phyloP scores from a whole-genome alignment of 2,329 filamentous ascomycete species.

The Lasiodiplodia sp. region DNA sequence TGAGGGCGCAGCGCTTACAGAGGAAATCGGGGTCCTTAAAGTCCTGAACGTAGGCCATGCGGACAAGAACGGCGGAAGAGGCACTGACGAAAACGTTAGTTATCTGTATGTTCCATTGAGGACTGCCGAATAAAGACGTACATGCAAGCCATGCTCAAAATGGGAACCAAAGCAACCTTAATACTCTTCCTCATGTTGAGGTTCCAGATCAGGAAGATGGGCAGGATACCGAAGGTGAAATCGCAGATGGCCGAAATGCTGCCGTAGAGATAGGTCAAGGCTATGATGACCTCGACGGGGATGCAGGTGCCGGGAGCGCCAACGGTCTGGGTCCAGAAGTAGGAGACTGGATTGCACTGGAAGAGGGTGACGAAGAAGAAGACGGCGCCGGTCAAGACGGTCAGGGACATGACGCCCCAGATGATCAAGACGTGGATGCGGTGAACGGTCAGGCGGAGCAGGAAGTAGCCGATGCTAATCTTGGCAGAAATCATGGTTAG shows the following conservation, averaged over 20 bases:
- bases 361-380: slow-evolving; percentile 59
- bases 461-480: slow-evolving; percentile 23
- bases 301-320: slow-evolving; percentile 52
- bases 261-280: slow-evolving; percentile 56
- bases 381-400: slow-evolving; percentile 46
- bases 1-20: slow-evolving; percentile 30
- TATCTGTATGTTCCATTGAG: too few species aligned
- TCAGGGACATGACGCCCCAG: slow-evolving; percentile 44
- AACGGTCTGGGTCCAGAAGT: slow-evolving; percentile 57
- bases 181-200: slow-evolving; percentile 57
- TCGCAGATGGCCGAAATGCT: slow-evolving; percentile 56
- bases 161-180: slow-evolving; percentile 55
- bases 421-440: slow-evolving; percentile 43
- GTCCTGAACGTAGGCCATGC: slow-evolving; percentile 45
- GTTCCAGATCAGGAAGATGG: slow-evolving; percentile 60
- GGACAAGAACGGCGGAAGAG: slow-evolving; percentile 45
- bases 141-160: slow-evolving; percentile 60
- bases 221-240: slow-evolving; percentile 58
- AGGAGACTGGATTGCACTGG: slow-evolving; percentile 58
- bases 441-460: slow-evolving; percentile 19
- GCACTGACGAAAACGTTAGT: slow-evolving; percentile 31
- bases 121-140: background rate
- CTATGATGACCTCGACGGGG: slow-evolving; percentile 50
- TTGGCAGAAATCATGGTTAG: slow-evolving; percentile 29
- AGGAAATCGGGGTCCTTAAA: slow-evolving; percentile 47